A percentile compares a stretch with the other conserved stretches of the same genome.
These are phyloP conservation scores for Phytophthora ohioensis DNA, from an alignment of 352 stramenopile genomes.

Conservation along the genomic window DNA sequence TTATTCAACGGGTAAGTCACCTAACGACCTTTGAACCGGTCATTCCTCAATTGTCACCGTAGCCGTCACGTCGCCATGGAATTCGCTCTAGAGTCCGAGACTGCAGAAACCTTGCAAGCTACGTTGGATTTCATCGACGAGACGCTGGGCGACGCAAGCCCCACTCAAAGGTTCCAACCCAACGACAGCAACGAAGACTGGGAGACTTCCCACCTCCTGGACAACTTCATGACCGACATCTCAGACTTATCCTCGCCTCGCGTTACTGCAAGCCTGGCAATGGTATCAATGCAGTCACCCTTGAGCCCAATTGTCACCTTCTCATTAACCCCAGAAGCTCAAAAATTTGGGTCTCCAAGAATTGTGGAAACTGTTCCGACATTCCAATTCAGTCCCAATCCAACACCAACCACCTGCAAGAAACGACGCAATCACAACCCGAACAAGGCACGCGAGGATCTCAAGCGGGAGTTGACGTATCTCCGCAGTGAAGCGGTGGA, in stretches of 20 bases:
- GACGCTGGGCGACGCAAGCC: slow-evolving; percentile 6
- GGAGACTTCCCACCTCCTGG: slow-evolving; percentile 14
- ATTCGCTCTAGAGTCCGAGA: slow-evolving; percentile 26
- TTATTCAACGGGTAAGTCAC: not conserved
- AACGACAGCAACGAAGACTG: slow-evolving; percentile 12
- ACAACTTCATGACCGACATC: slow-evolving; percentile 23
- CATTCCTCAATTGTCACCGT: slow-evolving; percentile 14
- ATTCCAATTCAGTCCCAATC: slow-evolving; percentile 1
- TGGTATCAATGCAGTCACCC: not conserved
- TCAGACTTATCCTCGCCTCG: slow-evolving; percentile 5
- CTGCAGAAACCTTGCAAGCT: slow-evolving; percentile 28
- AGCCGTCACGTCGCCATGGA: slow-evolving; percentile 5
- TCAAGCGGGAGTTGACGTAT: slow-evolving; percentile 32
- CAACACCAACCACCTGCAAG: not conserved
- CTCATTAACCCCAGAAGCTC: not conserved
- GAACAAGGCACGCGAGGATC: slow-evolving; percentile 39
- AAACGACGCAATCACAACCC: slow-evolving; percentile 36
- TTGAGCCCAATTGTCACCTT: not conserved
- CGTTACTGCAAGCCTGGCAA: not conserved
- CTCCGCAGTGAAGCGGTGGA: slow-evolving; percentile 28
- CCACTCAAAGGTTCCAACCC: not conserved
- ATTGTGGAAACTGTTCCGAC: not conserved
- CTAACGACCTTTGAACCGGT: not conserved
- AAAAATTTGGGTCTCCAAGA: not conserved
- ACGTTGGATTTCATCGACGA: slow-evolving; percentile 32